Evolutionary conservation across 352 stramenopile genomes (phyloP).

Genomic region (Phytophthora meadii): DNA sequence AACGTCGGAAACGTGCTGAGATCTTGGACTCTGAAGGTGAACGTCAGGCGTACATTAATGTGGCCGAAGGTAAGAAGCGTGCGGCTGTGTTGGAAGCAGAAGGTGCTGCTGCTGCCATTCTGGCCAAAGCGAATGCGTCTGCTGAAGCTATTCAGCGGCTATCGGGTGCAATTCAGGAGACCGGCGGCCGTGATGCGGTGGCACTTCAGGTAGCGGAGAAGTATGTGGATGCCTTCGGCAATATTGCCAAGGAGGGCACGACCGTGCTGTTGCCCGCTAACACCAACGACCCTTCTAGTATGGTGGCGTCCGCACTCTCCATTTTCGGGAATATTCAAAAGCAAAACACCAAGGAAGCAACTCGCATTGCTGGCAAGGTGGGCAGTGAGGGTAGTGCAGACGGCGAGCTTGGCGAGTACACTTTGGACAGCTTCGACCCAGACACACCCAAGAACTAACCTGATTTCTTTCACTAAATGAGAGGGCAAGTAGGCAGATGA

Average conservation of each 20-base stretch:
- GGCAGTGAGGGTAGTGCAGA: conserved; percentile 15
- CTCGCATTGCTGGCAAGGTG: conserved; percentile 28
- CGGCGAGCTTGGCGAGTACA: conserved; percentile 59
- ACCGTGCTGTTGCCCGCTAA: conserved; percentile 86
- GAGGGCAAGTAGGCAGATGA: not conserved
- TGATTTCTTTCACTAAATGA: conserved; percentile 6
- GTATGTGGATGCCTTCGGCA: conserved; percentile 92
- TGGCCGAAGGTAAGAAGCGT: conserved; percentile 91
- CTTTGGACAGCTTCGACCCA: conserved; percentile 65
- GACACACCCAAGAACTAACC: conserved; percentile 40
- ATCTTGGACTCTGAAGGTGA: conserved; percentile 93
- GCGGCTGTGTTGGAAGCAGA: conserved; percentile 86
- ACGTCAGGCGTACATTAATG: conserved; percentile 91
- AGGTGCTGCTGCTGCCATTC: conserved; percentile 86
- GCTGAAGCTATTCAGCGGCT: conserved; percentile 82
- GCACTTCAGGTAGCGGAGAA: conserved; percentile 91
- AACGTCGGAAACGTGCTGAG: conserved; percentile 91
- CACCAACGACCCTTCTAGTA: conserved; percentile 83
- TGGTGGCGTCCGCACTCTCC: conserved; percentile 90
- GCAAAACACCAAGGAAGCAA: conserved; percentile 52
- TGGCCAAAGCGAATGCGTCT: conserved; percentile 83
- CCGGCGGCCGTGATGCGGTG: conserved; percentile 82
- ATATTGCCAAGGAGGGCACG: conserved; percentile 91
- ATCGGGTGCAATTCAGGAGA: conserved; percentile 69
- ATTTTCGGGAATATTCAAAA: conserved; percentile 92